These are phyloP conservation scores for Paecilomyces sp. DNA, from an alignment of 2,329 filamentous ascomycete genomes.

Conservation along the genomic window DNA sequence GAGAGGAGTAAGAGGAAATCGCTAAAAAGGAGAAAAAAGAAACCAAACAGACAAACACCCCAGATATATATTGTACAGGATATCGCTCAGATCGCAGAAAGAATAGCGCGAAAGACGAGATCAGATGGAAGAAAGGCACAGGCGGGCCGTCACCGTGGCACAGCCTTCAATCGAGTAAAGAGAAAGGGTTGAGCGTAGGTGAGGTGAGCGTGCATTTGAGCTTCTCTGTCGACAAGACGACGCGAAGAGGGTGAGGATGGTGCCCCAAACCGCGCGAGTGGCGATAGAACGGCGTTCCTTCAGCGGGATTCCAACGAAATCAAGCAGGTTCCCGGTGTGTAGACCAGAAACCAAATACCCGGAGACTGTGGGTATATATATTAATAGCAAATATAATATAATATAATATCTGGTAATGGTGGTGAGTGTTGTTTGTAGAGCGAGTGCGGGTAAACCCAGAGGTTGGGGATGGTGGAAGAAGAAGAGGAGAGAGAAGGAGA, in stretches of 20 bases:
- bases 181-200: slow-evolving; percentile 30
- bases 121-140: slow-evolving; percentile 9
- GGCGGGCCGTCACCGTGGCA: slow-evolving; percentile 37
- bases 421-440: not conserved
- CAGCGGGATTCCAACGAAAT: not conserved
- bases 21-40: slow-evolving; percentile 5
- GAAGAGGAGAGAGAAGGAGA: not conserved
- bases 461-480: not conserved
- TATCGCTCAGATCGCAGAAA: slow-evolving; percentile 33
- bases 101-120: slow-evolving; percentile 9
- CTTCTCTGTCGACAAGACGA: slow-evolving; percentile 16
- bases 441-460: not conserved
- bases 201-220: slow-evolving; percentile 39
- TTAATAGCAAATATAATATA: not conserved
- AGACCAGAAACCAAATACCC: not conserved
- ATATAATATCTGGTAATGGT: not conserved
- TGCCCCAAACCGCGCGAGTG: not conserved
- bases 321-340: not conserved
- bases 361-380: too few species aligned
- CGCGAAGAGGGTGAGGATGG: not conserved
- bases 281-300: not conserved
- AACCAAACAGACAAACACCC: slow-evolving; percentile 11
- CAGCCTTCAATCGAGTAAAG: slow-evolving; percentile 34
- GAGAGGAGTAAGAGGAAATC: slow-evolving; percentile 5
- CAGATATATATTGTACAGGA: slow-evolving; percentile 39